Evolutionary conservation across 352 stramenopile species (phyloP).

Genomic region (Pythium pyrilobum): DNA sequence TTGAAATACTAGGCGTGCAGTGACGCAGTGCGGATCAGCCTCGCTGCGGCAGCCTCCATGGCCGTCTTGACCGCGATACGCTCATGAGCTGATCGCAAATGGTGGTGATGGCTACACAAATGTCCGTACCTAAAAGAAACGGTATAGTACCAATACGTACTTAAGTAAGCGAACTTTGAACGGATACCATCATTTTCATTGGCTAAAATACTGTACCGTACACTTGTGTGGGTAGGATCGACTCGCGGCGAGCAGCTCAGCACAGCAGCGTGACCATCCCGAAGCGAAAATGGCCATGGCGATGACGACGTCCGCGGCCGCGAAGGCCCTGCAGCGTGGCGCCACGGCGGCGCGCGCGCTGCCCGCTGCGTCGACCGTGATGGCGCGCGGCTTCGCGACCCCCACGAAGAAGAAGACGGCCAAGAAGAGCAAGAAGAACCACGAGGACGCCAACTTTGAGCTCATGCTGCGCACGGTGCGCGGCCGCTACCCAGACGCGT

Average conservation of each 20-base stretch:
- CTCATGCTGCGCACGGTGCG: conserved; percentile 80
- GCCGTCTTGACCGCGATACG: too few relatives aligned
- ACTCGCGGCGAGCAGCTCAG: conserved; percentile 13
- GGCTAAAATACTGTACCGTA: conserved; percentile 4
- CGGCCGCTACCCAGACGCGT: conserved; percentile 70
- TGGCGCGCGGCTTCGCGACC: conserved; percentile 33
- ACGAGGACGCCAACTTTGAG: conserved; percentile 73
- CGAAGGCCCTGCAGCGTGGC: conserved; percentile 8
- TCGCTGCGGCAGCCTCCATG: too few relatives aligned
- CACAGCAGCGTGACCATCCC: not conserved
- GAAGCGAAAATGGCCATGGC: conserved; percentile 17
- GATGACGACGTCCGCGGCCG: conserved; percentile 10
- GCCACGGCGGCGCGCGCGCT: conserved; percentile 9
- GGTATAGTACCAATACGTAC: conserved; percentile 2
- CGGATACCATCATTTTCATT: too few relatives aligned
- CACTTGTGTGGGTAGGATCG: conserved; percentile 22
- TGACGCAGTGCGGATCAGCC: too few relatives aligned
- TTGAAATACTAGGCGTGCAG: too few relatives aligned
- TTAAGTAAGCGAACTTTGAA: too few relatives aligned
- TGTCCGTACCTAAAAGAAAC: not conserved
- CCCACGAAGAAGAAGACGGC: conserved; percentile 41
- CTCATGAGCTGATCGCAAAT: too few relatives aligned
- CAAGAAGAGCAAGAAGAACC: conserved; percentile 52
- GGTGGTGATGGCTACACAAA: too few relatives aligned
- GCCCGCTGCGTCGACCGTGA: conserved; percentile 5